Conservation (phyloP, 768 basidiomycete genomes). For the Phylloporus sp. region DNA sequence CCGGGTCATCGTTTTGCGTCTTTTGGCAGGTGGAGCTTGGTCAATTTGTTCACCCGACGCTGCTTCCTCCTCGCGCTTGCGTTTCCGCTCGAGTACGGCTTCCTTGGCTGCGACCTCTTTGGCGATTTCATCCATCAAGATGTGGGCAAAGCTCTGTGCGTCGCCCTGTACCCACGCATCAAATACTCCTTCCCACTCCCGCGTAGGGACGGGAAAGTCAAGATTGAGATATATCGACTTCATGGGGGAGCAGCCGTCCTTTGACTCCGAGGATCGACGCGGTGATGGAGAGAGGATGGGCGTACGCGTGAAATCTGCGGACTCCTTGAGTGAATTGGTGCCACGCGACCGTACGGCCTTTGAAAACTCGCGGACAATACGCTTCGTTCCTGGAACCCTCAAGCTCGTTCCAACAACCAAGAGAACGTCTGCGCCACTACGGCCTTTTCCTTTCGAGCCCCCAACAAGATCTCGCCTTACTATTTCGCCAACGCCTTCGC, state of each 20-base stretch:
- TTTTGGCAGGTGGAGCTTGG: slow-evolving; percentile 22
- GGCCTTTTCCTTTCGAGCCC: slow-evolving; percentile 59
- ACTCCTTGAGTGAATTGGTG: slow-evolving; percentile 32
- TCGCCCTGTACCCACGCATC: slow-evolving; percentile 90
- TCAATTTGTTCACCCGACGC: slow-evolving; percentile 12
- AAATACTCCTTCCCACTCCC: slow-evolving; percentile 89
- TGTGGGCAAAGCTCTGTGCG: slow-evolving; percentile 70
- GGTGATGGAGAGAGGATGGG: slow-evolving; percentile 48
- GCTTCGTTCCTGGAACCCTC: slow-evolving; percentile 85
- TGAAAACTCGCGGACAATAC: slow-evolving; percentile 85
- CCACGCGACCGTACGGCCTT: slow-evolving; percentile 65
- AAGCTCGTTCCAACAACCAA: slow-evolving; percentile 90
- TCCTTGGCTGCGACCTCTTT: slow-evolving; percentile 54
- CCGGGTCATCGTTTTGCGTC: slow-evolving; percentile 17
- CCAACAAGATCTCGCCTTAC: slow-evolving; percentile 81
- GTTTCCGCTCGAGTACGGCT: slow-evolving; percentile 51
- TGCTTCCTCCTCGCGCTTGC: slow-evolving; percentile 51
- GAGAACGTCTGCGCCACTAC: slow-evolving; percentile 75
- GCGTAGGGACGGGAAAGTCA: slow-evolving; percentile 79
- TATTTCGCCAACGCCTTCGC: slow-evolving; percentile 80
- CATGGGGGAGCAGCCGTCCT: slow-evolving; percentile 52
- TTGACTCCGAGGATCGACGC: slow-evolving; percentile 30
- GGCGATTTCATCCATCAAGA: slow-evolving; percentile 56
- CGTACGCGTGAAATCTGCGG: slow-evolving; percentile 22
- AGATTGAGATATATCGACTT: slow-evolving; percentile 80